These are phyloP conservation scores for Ilex paraguariensis DNA, from an alignment of 305 asterid genomes.

Conservation along the genomic window DNA sequence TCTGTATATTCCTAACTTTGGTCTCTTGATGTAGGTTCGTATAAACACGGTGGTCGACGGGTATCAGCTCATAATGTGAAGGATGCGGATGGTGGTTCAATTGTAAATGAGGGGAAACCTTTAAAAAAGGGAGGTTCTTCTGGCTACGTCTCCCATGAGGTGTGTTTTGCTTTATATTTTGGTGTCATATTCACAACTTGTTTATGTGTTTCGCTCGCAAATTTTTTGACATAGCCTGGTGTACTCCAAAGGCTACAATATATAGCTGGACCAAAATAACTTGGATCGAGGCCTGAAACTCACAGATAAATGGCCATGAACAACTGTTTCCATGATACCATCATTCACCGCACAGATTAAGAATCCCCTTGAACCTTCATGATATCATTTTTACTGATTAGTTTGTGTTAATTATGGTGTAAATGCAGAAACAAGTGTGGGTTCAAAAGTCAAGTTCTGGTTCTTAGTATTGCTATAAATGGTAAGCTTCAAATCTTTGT, in stretches of 20 bases:
- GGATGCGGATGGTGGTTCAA: slow-evolving; percentile 55
- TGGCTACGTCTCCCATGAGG: slow-evolving; percentile 55
- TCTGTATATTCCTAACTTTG: slow-evolving; percentile 14
- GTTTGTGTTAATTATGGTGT: slow-evolving; percentile 12
- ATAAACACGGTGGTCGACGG: slow-evolving; percentile 69
- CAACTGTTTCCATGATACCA: too few species aligned
- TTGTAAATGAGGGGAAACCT: slow-evolving; percentile 49
- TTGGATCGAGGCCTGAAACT: too few species aligned
- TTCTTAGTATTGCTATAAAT: slow-evolving; percentile 20
- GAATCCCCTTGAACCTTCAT: too few species aligned
- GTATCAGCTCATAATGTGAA: slow-evolving; percentile 46
- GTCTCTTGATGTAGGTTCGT: slow-evolving; percentile 45
- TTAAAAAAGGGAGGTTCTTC: slow-evolving; percentile 49
- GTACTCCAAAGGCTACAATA: too few species aligned
- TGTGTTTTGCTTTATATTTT: slow-evolving; percentile 21
- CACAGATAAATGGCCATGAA: too few species aligned
- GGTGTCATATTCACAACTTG: not conserved
- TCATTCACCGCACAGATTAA: too few species aligned
- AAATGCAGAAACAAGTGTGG: slow-evolving; percentile 43
- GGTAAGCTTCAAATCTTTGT: slow-evolving; percentile 28
- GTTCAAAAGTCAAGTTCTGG: slow-evolving; percentile 39
- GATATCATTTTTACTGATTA: not conserved
- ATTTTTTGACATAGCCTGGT: not conserved
- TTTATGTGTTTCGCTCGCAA: slow-evolving; percentile 12
- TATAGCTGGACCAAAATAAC: too few species aligned